Evolutionary conservation across 352 stramenopile species (phyloP), one percentile per base, ranked within the genome.

Genomic region (Blastocystis sp.): DNA sequence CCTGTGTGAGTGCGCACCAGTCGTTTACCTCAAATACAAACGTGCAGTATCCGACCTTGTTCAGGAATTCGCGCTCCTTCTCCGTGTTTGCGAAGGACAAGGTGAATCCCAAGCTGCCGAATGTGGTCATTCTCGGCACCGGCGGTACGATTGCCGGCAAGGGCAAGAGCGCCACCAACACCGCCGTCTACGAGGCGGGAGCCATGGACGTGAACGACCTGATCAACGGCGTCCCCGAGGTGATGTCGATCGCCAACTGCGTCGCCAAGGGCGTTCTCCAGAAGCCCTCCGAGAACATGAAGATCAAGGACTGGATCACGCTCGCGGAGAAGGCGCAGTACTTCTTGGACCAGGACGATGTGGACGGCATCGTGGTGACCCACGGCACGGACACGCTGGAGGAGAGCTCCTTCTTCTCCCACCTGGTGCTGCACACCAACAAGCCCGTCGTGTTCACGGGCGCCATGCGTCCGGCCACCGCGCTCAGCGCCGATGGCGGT

Each of bases 261-360:
- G 40, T 84, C 53, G 74, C 74, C 11, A 84, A 84, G 53, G 56
- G 74, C 11, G 53, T 84, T 41, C 74, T 84, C 48, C 74, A 84
- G 74, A 84, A 84, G 45, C 74, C 74, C 0, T 84, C 74, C 5
- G 74, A 84, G 40, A 67, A 84, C 28, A 84, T 84, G 74, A 84
- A 84, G 60, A 28, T 84, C 34, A 17, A 28, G 11, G 74, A 84
- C 45, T 84, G 74, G 74, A 84, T 84, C 45, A 67, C 61, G 14
- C 23, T 84, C 21, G 74, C 74, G 3, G 56, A 67, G 38, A 84
- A 52, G 40, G 74, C 74, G 40, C 74, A 84, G 38, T 45, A 84
- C 19, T 84, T 69, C 45, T 56, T 84, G 19, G 74, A 84, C 23
- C 40, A 69, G 19, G 74, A 84, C 61, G 74, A 84, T 28, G 74